Conservation (phyloP, 1,284 basidiomycete species). For the Heliocybe sulcata region DNA sequence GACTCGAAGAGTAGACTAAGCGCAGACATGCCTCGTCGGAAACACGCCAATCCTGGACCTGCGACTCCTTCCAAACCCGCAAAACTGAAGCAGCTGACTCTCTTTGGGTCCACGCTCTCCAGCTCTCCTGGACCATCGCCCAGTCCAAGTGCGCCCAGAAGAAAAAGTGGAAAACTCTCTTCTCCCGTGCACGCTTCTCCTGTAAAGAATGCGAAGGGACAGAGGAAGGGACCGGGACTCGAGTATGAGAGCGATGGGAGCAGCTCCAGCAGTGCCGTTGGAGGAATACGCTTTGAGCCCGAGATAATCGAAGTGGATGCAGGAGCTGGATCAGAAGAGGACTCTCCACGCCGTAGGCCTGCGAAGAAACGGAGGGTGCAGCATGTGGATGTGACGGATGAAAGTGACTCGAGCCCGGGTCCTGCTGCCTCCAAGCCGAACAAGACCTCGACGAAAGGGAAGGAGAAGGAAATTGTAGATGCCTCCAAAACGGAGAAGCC, state of each 20-base stretch:
- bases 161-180: background rate
- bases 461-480: background rate
- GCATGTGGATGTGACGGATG: background rate
- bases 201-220: background rate
- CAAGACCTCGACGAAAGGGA: background rate
- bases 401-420: background rate
- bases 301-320: background rate
- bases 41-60: background rate
- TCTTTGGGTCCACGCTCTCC: background rate
- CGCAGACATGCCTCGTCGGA: background rate
- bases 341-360: slow-evolving; percentile 24
- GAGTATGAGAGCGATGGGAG: background rate
- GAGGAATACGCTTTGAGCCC: slow-evolving; percentile 2
- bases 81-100: background rate
- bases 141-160: background rate
- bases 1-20: background rate
- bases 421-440: background rate
- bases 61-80: background rate
- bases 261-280: slow-evolving; percentile 2
- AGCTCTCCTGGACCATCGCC: background rate
- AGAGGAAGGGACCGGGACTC: background rate
- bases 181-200: background rate
- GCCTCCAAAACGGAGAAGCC: background rate
- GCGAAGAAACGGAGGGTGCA: slow-evolving; percentile 27
- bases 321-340: slow-evolving; percentile 11